Conservation (phyloP, 148 eudicot species). For the Rhododendron henanense region DNA sequence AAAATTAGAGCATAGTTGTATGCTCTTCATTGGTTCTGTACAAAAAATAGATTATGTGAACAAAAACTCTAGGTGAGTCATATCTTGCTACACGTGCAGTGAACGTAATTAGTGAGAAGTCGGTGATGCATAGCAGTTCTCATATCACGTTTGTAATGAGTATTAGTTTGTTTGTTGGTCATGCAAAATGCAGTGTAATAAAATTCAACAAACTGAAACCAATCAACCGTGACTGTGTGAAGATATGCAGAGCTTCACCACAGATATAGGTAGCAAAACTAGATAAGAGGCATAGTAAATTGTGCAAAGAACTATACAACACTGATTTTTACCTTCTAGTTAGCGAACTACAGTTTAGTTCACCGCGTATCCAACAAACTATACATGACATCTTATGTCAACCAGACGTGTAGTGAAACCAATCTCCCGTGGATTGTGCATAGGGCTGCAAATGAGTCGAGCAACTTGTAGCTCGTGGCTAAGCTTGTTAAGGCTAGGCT, state of each 20-base stretch:
- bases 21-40: neutral
- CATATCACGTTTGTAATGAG: neutral
- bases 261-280: neutral
- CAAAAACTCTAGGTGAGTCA: neutral
- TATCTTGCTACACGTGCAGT: neutral
- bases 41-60: neutral
- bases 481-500: no score
- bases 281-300: neutral
- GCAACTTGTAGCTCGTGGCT: neutral
- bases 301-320: neutral
- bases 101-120: neutral
- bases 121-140: neutral
- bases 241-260: neutral
- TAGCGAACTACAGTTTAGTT: neutral
- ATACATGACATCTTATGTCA: neutral
- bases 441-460: neutral
- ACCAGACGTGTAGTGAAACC: neutral
- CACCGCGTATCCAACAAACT: neutral
- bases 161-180: neutral
- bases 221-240: neutral
- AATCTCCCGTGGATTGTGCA: neutral
- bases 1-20: neutral
- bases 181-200: neutral
- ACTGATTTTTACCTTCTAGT: neutral
- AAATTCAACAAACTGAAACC: neutral